These are phyloP conservation scores for Coelastrella sp. DNA, from an alignment of 139 green algal species.

Conservation along the genomic window DNA sequence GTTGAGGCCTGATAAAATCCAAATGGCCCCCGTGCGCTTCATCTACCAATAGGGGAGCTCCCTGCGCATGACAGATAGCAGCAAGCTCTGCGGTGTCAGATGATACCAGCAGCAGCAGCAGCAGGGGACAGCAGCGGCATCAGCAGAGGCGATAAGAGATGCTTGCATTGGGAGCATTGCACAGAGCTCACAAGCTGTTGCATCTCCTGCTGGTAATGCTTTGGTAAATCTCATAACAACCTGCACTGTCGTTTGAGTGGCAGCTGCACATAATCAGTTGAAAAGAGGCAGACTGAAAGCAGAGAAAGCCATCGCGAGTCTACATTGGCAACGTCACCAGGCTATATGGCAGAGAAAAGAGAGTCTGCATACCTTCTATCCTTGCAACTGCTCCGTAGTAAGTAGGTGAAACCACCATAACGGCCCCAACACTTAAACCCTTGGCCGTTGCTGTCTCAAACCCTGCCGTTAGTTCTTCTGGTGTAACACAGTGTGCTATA, in stretches of 20 bases:
- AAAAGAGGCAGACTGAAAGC: not conserved
- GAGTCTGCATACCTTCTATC: not conserved
- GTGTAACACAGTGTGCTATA: slow-evolving; percentile 72
- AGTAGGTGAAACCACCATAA: slow-evolving; percentile 38
- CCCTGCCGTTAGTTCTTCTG: slow-evolving; percentile 55
- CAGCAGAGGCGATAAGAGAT: no score
- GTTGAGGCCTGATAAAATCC: not conserved
- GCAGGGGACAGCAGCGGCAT: no score
- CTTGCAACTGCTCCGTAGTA: slow-evolving; percentile 32
- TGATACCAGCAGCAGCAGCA: not conserved
- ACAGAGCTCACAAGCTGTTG: no score
- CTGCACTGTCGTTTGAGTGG: no score
- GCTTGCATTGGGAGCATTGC: no score
- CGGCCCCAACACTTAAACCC: slow-evolving; percentile 17
- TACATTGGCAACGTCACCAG: not conserved
- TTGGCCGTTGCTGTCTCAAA: slow-evolving; percentile 50
- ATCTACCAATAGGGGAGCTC: slow-evolving; percentile 36
- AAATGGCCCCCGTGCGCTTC: slow-evolving; percentile 32
- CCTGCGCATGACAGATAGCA: not conserved
- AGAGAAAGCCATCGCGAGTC: not conserved
- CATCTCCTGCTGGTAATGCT: no score
- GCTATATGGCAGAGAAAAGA: not conserved
- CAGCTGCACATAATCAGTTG: not conserved
- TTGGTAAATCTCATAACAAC: no score
- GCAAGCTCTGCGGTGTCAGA: slow-evolving; percentile 15